Evolutionary conservation across 441 rosid species (phyloP).

Genomic region (Populus hybrid): DNA sequence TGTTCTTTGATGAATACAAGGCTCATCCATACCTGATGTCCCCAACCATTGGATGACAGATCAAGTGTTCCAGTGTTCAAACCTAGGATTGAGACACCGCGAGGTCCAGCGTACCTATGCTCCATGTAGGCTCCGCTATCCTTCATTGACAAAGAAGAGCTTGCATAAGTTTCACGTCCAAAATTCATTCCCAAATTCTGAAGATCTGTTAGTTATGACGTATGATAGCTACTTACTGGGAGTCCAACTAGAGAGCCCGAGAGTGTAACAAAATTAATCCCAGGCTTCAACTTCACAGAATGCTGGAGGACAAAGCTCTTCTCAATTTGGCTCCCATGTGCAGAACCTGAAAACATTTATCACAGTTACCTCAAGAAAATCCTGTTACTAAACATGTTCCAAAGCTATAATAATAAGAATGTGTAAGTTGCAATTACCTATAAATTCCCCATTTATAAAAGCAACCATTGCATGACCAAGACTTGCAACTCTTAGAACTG

Average conservation of each 20-base stretch:
- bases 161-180: neutral
- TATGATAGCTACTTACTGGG: slow-evolving; percentile 37
- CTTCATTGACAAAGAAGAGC: slow-evolving; percentile 26
- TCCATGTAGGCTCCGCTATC: slow-evolving; percentile 82
- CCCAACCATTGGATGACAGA: slow-evolving; percentile 52
- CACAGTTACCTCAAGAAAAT: slow-evolving; percentile 2
- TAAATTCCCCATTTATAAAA: slow-evolving; percentile 65
- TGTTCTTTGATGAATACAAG: neutral
- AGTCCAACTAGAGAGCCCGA: slow-evolving; percentile 47
- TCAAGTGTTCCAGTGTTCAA: slow-evolving; percentile 74
- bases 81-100: slow-evolving; percentile 50
- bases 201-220: neutral
- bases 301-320: slow-evolving; percentile 58
- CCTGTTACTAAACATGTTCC: neutral
- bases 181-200: neutral
- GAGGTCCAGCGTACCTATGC: slow-evolving; percentile 65
- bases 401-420: too few species aligned
- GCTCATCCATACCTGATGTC: slow-evolving; percentile 43
- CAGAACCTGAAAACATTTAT: slow-evolving; percentile 35
- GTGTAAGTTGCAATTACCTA: slow-evolving; percentile 41
- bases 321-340: slow-evolving; percentile 65
- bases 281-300: slow-evolving; percentile 36
- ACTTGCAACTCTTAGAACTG: slow-evolving; percentile 67
- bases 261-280: slow-evolving; percentile 40
- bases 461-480: slow-evolving; percentile 75